Base-by-base conservation (phyloP, 805 yeast species). In the Zygosaccharomyces gambellarensis region DNA sequence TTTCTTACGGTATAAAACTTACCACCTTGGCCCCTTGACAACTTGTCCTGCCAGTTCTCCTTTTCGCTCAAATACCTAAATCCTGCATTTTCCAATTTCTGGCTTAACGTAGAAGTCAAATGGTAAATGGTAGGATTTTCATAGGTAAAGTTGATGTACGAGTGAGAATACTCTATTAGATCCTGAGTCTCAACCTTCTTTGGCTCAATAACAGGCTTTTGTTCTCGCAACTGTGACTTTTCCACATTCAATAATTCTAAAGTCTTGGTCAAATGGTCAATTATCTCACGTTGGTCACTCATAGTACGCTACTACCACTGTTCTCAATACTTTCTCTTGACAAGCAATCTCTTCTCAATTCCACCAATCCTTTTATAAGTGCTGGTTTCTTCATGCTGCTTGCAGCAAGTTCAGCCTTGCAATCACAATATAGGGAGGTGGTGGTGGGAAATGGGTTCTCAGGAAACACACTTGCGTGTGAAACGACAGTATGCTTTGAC, bases 101-200 rank as follows among this genome's bases (percentile, higher is more conserved):
- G 59, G 39, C 79, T 63, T 50, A 85, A 75, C 59, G 71, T 68
- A 34, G 75, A 64, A 12, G 85, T 82, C 23, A 83, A 90, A 62
- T 87, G 95, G 71, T 69, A 87, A 36, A 81, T 81, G 14, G 95
- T 87, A 43, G 95, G 95, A 57, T 78, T 79, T 31, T 74, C 70
- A 63, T 82, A 81, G 45, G 89, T 85, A 71, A 87, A 87, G 54
- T 81, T 80, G 51, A 86, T 76, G 68, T 83, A 87, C 39, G 76
- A 73, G n/a, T 78, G 64, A 25, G 76, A 61, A 47, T 67, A 70
- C 28, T 59, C 54, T 23, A 64, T 49, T 44, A 43, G 51, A 27
- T 45, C 49, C 46, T 17, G 42, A 14, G 17, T 34, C 22, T 34
- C 38, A 8, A 17, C 21, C 17, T 46, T 29, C 11, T 31, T 36